A percentile compares a stretch with the other conserved stretches of the same genome.
Evolutionary conservation across 148 eudicot genomes (phyloP).

Genomic region (Agrostemma githago): DNA sequence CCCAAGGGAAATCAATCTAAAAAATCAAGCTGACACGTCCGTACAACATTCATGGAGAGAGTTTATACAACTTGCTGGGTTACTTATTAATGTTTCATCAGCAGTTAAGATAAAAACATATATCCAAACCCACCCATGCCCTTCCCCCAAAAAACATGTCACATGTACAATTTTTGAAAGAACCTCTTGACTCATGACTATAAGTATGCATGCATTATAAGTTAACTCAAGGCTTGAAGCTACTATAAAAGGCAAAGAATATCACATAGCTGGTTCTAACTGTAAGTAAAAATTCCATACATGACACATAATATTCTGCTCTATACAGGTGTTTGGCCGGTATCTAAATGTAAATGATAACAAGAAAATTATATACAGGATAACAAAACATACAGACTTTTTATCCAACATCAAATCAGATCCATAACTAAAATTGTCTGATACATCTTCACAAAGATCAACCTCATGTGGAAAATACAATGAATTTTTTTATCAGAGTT

Average conservation of each 20-base stretch:
- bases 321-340: neutral
- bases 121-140: neutral
- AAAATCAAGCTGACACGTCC: neutral
- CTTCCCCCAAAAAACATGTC: neutral
- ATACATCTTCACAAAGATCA: neutral
- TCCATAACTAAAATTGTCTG: neutral
- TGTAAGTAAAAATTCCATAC: neutral
- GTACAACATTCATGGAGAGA: neutral
- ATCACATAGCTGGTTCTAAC: neutral
- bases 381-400: neutral
- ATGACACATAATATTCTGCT: neutral
- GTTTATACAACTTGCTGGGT: constrained; percentile 1
- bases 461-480: neutral
- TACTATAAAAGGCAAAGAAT: neutral
- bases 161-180: neutral
- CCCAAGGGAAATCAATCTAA: neutral
- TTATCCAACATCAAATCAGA: neutral
- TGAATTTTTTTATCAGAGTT: neutral
- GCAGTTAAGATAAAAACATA: neutral
- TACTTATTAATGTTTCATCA: neutral
- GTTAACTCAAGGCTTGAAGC: neutral
- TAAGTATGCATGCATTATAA: neutral
- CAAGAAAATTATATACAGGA: neutral
- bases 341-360: neutral
- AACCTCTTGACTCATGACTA: neutral